Conservation (phyloP, 495 filamentous ascomycete genomes). For the Thermochaetoides thermophila region DNA sequence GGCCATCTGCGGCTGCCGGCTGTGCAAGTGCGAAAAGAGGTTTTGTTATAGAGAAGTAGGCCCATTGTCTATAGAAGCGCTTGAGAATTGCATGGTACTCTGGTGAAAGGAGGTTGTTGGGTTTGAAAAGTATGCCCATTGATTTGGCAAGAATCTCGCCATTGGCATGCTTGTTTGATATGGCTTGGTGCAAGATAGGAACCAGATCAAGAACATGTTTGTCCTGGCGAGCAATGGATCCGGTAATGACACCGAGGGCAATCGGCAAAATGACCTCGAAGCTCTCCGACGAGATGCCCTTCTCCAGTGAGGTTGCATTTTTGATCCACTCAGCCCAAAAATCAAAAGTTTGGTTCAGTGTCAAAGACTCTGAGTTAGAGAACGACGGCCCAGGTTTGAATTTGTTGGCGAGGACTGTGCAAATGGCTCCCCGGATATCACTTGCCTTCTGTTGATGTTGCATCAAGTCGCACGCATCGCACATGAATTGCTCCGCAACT, state of each 20-base stretch:
- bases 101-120: conserved; percentile 11
- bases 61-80: conserved; percentile 22
- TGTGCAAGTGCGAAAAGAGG: conserved; percentile 15
- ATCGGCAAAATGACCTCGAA: too few relatives aligned
- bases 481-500: conserved; percentile 13
- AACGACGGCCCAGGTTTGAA: conserved; percentile 18
- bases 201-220: conserved; percentile 9
- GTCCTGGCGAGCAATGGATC: conserved; percentile 18
- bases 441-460: conserved; percentile 2
- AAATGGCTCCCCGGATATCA: conserved; percentile 17
- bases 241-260: conserved; percentile 16
- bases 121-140: conserved; percentile 13
- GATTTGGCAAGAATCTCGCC: conserved; percentile 16
- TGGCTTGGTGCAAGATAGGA: conserved; percentile 10
- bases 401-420: conserved; percentile 22
- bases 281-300: too few relatives aligned
- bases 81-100: conserved; percentile 19
- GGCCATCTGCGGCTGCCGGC: conserved; percentile 5
- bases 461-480: conserved; percentile 8
- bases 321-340: conserved; percentile 14
- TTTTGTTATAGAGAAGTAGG: conserved; percentile 16
- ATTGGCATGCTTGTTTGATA: conserved; percentile 7
- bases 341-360: conserved; percentile 9
- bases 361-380: conserved; percentile 13
- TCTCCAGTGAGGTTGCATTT: conserved; percentile 1